Evolutionary conservation across 306 rosid genomes (phyloP), one percentile per base, ranked within the genome.

Genomic region (Cicer bijugum): DNA sequence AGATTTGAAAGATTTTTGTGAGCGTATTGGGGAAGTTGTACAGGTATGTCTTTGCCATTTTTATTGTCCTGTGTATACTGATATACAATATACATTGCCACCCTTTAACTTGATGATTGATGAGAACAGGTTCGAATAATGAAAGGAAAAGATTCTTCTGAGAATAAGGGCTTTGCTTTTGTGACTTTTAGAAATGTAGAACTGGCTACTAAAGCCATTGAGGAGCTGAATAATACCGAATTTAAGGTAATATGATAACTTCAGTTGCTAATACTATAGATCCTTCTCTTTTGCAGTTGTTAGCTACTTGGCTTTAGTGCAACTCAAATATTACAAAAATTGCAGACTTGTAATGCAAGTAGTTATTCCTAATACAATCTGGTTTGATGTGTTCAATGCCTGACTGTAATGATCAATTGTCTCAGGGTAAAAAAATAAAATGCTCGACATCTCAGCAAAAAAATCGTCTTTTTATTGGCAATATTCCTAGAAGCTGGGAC

Each of bases 381-480:
- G 17, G 67, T 63, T 28, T 48, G 33, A 28, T 48, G 20, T 38
- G 19, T 43, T 59, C 56, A n/a, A 67, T 80, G 48, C 53, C 67
- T 81, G 14, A 77, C 60, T 81, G 12, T 78, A 10, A 68, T 39
- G 45, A 38, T 69, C 47, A 76, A 69, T 74, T 74, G 72, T 74
- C 72, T 57, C 80, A 91, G 99, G 96, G 97, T 52, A 89, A 72
- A 86, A 91, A 78, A 82, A 84, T 91, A 63, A 94, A 86, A 83
- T 94, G 97, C 81, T 94, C 99, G 15, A 84, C 92, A 45, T 88
- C 97, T 81, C 93, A 94, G 86, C 95, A 95, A 60, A 94, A 91
- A 88, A 90, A 94, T 81, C 95, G 99, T 43, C 91, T 94, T 79
- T 94, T 94, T 84, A 88, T 94, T 69, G 97, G 97, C 63, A 94